Percentiles rank a stretch among this genome's conserved stretches.
Evolutionary conservation across 768 basidiomycete species (phyloP).

Genomic region (Naganishia vaughanmartiniae): DNA sequence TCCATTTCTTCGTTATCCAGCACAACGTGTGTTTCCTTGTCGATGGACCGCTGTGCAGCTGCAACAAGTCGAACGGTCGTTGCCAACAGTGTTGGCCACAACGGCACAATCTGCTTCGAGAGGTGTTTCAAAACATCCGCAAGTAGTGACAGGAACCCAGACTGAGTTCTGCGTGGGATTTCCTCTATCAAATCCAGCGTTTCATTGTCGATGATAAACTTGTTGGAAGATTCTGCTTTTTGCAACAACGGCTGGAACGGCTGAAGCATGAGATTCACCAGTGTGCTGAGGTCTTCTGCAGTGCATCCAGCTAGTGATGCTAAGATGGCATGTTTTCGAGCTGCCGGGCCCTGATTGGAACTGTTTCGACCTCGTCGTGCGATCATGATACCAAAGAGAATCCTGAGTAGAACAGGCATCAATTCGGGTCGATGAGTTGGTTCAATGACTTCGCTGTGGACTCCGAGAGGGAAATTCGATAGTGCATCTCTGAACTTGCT

Average conservation of each 20-base stretch:
- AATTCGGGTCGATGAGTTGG: constrained; percentile 63
- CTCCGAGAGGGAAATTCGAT: constrained; percentile 63
- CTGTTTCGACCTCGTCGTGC: constrained; percentile 66
- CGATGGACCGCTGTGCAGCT: constrained; percentile 64
- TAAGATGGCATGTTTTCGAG: constrained; percentile 72
- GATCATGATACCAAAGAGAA: constrained; percentile 84
- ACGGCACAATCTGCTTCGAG: constrained; percentile 65
- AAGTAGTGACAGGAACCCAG: constrained; percentile 79
- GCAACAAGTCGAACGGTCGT: constrained; percentile 66
- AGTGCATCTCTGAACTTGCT: constrained; percentile 86
- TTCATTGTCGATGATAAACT: constrained; percentile 17
- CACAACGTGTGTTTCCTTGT: constrained; percentile 36
- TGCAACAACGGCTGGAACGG: constrained; percentile 57
- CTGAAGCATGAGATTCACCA: constrained; percentile 83
- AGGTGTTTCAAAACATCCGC: constrained; percentile 79
- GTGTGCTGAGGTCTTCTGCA: constrained; percentile 67
- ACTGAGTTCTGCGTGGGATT: constrained; percentile 51
- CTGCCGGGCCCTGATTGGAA: constrained; percentile 61
- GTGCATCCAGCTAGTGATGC: constrained; percentile 67
- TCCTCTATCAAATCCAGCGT: constrained; percentile 3
- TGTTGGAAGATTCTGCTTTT: constrained; percentile 35
- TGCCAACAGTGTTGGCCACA: constrained; percentile 75
- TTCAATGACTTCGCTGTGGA: constrained; percentile 59
- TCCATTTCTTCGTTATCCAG: constrained; percentile 40
- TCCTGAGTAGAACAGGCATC: constrained; percentile 67